Evolutionary conservation across 106 monocot species (phyloP).

Genomic region (Allium fistulosum): DNA sequence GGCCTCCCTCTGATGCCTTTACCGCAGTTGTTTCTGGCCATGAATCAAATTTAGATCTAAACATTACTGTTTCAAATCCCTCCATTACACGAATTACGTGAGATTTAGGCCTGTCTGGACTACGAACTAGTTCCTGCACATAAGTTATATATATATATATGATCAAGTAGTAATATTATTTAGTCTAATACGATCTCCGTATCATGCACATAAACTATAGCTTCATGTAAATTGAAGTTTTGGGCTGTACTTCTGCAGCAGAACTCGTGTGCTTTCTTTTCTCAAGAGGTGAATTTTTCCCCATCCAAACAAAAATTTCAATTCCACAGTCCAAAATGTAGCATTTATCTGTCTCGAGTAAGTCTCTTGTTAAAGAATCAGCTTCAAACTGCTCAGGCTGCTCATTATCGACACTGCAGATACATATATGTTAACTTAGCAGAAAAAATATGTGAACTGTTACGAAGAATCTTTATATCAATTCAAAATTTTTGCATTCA

Average conservation of each 20-base stretch:
- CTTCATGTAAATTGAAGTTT: neutral
- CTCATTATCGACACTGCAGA: slow-evolving; percentile 18
- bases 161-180: neutral
- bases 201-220: neutral
- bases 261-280: slow-evolving; percentile 35
- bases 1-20: slow-evolving; percentile 68
- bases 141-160: neutral
- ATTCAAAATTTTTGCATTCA: no score
- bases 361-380: slow-evolving; percentile 30
- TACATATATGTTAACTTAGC: no score
- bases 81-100: slow-evolving; percentile 64
- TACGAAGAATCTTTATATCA: no score
- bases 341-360: slow-evolving; percentile 45
- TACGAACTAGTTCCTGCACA: slow-evolving; percentile 45
- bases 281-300: slow-evolving; percentile 33
- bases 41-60: slow-evolving; percentile 43
- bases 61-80: slow-evolving; percentile 73
- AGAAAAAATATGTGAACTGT: no score
- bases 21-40: slow-evolving; percentile 55
- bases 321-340: slow-evolving; percentile 39
- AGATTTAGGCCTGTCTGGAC: slow-evolving; percentile 31
- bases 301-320: slow-evolving; percentile 54
- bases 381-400: slow-evolving; percentile 19
- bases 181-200: neutral
- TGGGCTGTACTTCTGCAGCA: slow-evolving; percentile 36